Conservation (phyloP, 2,329 filamentous ascomycete genomes). For the Microcyclospora pomicola region DNA sequence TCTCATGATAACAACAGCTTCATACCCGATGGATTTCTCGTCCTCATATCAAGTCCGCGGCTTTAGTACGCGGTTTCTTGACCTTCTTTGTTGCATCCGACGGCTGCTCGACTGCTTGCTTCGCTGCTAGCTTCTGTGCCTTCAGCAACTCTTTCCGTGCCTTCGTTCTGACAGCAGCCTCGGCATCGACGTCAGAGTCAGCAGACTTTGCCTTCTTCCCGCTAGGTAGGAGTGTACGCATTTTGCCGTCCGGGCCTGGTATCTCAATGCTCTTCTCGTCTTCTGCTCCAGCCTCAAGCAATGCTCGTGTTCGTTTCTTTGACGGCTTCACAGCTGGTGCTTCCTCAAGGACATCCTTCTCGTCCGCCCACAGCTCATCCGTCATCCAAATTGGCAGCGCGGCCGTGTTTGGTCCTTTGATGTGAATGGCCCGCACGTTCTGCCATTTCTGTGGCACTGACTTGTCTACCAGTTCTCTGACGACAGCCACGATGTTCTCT, state of each 20-base stretch:
- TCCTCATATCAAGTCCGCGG: conserved; percentile 11
- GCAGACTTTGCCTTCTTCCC: conserved; percentile 20
- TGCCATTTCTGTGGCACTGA: conserved; percentile 77
- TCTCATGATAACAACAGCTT: too few relatives aligned
- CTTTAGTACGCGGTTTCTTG: conserved; percentile 9
- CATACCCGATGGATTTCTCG: too few relatives aligned
- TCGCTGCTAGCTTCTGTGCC: conserved; percentile 15
- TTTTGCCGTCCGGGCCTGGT: conserved; percentile 21
- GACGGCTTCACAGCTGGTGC: conserved; percentile 15
- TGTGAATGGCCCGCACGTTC: conserved; percentile 69
- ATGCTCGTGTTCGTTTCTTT: conserved; percentile 22
- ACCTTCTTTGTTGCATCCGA: conserved; percentile 1
- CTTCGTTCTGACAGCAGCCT: conserved; percentile 14
- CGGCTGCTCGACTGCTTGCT: conserved; percentile 1
- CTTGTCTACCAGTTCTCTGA: conserved; percentile 56
- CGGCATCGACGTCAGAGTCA: conserved; percentile 7
- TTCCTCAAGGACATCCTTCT: conserved; percentile 54
- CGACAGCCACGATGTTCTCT: conserved; percentile 66
- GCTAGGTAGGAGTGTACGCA: conserved; percentile 16
- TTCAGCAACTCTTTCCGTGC: conserved; percentile 15
- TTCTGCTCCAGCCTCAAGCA: conserved; percentile 11
- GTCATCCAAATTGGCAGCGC: conserved; percentile 91
- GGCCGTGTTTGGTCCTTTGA: conserved; percentile 81
- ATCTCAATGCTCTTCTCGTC: conserved; percentile 16
- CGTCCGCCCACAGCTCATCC: conserved; percentile 78